A percentile compares a stretch with the other conserved stretches of the same genome.
Conservation (phyloP, 1,139 yeast genomes). For the Geotrichum phurueaensis region DNA sequence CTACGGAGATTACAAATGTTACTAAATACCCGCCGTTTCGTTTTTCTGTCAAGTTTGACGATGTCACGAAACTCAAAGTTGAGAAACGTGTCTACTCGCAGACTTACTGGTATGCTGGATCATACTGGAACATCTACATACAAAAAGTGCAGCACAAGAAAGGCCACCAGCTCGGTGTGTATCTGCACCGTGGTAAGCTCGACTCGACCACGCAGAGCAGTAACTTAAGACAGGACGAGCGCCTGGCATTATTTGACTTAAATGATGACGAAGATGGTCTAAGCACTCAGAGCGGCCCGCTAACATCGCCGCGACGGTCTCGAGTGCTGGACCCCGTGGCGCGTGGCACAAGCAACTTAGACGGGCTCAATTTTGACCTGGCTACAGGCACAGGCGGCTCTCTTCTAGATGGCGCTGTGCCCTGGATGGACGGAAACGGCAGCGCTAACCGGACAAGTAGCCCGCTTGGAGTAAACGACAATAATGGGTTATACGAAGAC, state of each 20-base stretch:
- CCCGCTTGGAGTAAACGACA: neutral
- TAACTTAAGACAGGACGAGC: conserved; percentile 35
- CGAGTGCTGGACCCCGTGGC: conserved; percentile 4
- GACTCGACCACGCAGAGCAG: conserved; percentile 30
- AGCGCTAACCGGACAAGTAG: neutral
- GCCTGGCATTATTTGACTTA: conserved; percentile 31
- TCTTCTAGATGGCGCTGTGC: neutral
- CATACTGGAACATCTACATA: conserved; percentile 50
- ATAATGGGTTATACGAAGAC: neutral
- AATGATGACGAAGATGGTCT: conserved; percentile 1
- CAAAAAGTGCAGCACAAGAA: conserved; percentile 42
- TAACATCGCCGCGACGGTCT: neutral
- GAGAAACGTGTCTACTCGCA: conserved; percentile 46
- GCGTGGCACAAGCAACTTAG: neutral
- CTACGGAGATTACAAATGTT: conserved; percentile 12
- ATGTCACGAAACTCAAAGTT: conserved; percentile 41
- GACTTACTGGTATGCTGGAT: conserved; percentile 53
- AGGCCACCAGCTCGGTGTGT: conserved; percentile 48
- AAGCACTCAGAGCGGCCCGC: neutral
- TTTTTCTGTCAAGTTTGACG: conserved; percentile 46
- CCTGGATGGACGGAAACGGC: conserved; percentile 1
- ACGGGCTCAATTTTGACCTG: neutral
- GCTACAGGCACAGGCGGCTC: neutral
- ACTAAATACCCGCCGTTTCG: conserved; percentile 49
- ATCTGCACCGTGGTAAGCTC: conserved; percentile 43